These are phyloP conservation scores for Prinsepia uniflora DNA, from an alignment of 306 rosid species.

Conservation along the genomic window DNA sequence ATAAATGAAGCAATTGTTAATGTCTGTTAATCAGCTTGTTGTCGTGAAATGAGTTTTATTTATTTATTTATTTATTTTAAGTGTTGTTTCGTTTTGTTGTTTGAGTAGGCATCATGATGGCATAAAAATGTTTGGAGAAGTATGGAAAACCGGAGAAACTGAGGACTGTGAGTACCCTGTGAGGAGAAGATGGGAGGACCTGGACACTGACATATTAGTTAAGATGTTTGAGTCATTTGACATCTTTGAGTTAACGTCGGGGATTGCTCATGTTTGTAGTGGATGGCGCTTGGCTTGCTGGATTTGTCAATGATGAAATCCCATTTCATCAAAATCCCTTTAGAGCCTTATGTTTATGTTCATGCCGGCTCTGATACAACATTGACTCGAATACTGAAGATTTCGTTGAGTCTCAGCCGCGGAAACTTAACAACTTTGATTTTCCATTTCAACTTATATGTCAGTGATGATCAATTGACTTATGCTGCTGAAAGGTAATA, in stretches of 20 bases:
- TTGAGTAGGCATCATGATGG: constrained; percentile 27
- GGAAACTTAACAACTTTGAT: constrained; percentile 50
- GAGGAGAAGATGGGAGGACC: constrained; percentile 68
- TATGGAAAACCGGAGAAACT: constrained; percentile 42
- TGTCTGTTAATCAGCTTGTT: neutral
- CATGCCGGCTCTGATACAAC: constrained; percentile 50
- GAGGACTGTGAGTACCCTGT: constrained; percentile 33
- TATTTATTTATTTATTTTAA: neutral
- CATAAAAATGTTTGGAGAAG: constrained; percentile 18
- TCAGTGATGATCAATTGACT: constrained; percentile 68
- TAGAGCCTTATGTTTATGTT: constrained; percentile 75
- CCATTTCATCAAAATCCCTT: constrained; percentile 66
- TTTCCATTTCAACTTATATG: constrained; percentile 63
- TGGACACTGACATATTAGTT: constrained; percentile 63
- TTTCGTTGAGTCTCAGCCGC: constrained; percentile 58
- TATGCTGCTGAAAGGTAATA: constrained; percentile 84
- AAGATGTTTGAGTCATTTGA: constrained; percentile 64
- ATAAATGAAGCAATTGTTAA: neutral
- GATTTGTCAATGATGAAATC: constrained; percentile 67
- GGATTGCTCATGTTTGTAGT: constrained; percentile 70
- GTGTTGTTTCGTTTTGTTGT: constrained; percentile 14
- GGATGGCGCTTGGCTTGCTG: constrained; percentile 64
- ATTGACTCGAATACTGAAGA: constrained; percentile 56
- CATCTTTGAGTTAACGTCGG: constrained; percentile 53
- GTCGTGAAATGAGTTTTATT: constrained; percentile 3